Conservation (phyloP, 768 basidiomycete genomes). For the Naematelia aurantialba region DNA sequence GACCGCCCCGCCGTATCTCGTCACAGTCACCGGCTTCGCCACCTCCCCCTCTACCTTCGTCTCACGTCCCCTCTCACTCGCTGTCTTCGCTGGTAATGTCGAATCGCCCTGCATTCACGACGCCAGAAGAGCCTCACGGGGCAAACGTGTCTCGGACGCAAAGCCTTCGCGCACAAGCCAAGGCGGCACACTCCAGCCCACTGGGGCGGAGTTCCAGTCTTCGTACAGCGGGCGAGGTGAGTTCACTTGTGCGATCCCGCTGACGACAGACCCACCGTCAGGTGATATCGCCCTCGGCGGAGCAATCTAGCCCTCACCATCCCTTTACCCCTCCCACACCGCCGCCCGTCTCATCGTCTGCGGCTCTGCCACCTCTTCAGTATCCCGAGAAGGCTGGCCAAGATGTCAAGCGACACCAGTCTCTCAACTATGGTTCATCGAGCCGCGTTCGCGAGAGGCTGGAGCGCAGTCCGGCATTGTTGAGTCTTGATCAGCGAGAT, state of each 20-base stretch:
- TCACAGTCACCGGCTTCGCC: constrained; percentile 4
- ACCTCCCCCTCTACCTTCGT: constrained; percentile 12
- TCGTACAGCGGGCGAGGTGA: constrained; percentile 27
- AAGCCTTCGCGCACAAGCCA: constrained; percentile 42
- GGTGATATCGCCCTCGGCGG: constrained; percentile 20
- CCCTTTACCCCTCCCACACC: constrained; percentile 33
- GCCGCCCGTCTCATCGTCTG: constrained; percentile 36
- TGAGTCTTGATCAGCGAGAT: constrained; percentile 30
- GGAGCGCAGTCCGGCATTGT: constrained; percentile 32
- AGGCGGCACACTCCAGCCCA: constrained; percentile 12
- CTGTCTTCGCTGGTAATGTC: constrained; percentile 37
- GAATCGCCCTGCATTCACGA: constrained; percentile 4
- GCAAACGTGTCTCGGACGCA: constrained; percentile 40
- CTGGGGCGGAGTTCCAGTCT: constrained; percentile 39
- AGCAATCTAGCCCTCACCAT: constrained; percentile 24
- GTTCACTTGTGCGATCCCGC: not conserved
- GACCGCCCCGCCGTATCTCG: constrained; percentile 33
- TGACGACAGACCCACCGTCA: not conserved
- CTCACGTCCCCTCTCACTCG: constrained; percentile 32
- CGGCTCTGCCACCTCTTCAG: constrained; percentile 37
- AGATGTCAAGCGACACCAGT: constrained; percentile 42
- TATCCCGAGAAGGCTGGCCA: constrained; percentile 9
- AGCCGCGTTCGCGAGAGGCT: constrained; percentile 31
- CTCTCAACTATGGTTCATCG: constrained; percentile 33
- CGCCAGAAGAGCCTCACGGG: constrained; percentile 1